Percentiles rank a stretch among this genome's conserved stretches.
phyloP scores from a whole-genome alignment of 202 grass and related monocot genomes.

The Bolboschoenoplectus hybrid region DNA sequence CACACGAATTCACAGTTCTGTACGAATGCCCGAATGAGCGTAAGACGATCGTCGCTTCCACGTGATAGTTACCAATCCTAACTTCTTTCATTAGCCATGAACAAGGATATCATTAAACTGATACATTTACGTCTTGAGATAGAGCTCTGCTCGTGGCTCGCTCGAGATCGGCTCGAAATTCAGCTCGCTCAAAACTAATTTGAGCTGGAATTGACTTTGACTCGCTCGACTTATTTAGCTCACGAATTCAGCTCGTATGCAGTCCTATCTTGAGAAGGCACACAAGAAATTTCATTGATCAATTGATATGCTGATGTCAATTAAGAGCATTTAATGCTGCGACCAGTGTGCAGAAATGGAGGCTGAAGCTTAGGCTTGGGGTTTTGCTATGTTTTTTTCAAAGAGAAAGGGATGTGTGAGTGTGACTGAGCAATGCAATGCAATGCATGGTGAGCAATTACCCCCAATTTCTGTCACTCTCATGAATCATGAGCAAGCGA shows the following conservation, averaged over 20 bases:
- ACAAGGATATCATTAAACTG: neutral
- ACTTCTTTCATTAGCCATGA: neutral
- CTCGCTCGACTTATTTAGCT: too few species aligned
- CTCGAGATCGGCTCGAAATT: too few species aligned
- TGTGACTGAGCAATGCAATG: neutral
- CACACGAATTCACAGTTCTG: too few species aligned
- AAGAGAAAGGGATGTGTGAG: neutral
- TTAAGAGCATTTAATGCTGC: neutral
- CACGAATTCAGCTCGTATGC: too few species aligned
- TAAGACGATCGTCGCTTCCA: too few species aligned
- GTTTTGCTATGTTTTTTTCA: neutral
- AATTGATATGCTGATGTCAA: neutral
- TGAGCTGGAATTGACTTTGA: too few species aligned
- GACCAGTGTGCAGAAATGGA: slow-evolving; percentile 12
- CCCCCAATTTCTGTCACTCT: neutral
- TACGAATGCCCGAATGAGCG: too few species aligned
- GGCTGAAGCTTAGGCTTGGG: neutral
- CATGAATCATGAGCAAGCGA: neutral
- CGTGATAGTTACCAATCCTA: too few species aligned
- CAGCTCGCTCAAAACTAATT: too few species aligned
- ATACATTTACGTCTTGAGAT: neutral
- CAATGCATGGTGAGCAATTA: neutral
- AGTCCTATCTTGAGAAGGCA: too few species aligned
- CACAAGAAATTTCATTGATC: too few species aligned
- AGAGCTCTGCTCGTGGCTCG: too few species aligned